Base-by-base conservation (phyloP, 73 alveolate species). In the Diophrys appendiculata region DNA sequence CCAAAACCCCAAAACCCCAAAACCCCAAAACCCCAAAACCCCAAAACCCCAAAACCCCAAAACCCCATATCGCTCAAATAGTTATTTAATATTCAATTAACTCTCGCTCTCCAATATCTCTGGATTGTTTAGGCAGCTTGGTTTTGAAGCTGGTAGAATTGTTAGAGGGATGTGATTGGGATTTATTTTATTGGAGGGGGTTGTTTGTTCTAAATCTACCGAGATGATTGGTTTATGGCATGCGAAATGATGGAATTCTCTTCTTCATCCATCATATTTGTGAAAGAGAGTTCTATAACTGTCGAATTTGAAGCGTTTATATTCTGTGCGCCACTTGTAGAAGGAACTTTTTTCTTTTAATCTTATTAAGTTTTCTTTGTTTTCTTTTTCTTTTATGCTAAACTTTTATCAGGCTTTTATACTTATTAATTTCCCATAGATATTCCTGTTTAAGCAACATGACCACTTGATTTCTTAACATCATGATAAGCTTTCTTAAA, bases 21-120 rank as follows among this genome's bases (percentile, higher is more conserved):
- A 43, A 43, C 60, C 60, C 60, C 60, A 43, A 43, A 43, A 43
- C 60, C 60, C 60, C 60, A 43, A 43, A 43, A 43, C 60, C 60
- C 60, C 60, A 43, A 43, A 43, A 43, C 60, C 60, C 60, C 60
- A 43, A 43, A 43, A 43, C 60, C 60, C 60, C 60, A 43, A 43
- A 43, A 43, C 60, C 60, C 60, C 60, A 11, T 43, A 43, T 43
- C 18, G 18, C 18, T 43, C n/a, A 43, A 5, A 43, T 18, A 43
- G 60, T 43, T 11, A 5, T 11, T 43, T 43, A 43, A 43, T 43
- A 43, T 11, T 43, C 60, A 43, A 11, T 43, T 18, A 43, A 11
- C n/a, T 43, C 60, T 43, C 18, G 5, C n/a, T 43, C 60, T 43
- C 60, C 60, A 43, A 43, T 43, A 43, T 43, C 60, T 43, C 60